phyloP scores from a whole-genome alignment of 352 stramenopile genomes.

The Globisporangium cystogenes region DNA sequence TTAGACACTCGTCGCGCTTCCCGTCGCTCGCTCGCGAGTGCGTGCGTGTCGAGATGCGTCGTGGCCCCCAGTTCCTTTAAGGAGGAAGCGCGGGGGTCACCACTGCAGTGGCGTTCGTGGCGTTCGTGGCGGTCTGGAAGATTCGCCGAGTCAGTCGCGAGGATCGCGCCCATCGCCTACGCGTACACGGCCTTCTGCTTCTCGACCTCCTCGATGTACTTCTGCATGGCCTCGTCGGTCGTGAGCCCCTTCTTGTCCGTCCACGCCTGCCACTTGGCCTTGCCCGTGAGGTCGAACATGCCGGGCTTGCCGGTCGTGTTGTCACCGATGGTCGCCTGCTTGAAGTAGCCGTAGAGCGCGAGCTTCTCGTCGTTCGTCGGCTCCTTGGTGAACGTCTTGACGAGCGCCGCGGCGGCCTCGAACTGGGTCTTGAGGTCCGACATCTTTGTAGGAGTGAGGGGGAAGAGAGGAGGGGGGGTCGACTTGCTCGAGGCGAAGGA shows the following conservation, averaged over 20 bases:
- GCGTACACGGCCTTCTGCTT: constrained; percentile 82
- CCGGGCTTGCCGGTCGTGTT: constrained; percentile 75
- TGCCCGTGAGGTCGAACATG: constrained; percentile 85
- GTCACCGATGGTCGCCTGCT: constrained; percentile 87
- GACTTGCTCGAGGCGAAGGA: constrained; percentile 13
- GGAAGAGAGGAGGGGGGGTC: not conserved
- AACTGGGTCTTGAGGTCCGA: constrained; percentile 82
- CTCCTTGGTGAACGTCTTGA: constrained; percentile 79
- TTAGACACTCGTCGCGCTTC: not conserved
- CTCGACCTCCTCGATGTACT: constrained; percentile 84
- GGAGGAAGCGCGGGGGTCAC: too few species aligned
- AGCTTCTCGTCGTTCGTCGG: constrained; percentile 89
- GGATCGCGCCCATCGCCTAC: too few species aligned
- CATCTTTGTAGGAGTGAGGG: constrained; percentile 27
- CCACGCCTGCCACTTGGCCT: constrained; percentile 90
- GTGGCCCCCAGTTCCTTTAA: too few species aligned
- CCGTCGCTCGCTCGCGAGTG: too few species aligned
- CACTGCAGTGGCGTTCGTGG: too few species aligned
- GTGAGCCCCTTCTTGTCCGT: constrained; percentile 79
- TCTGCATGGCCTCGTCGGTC: constrained; percentile 81
- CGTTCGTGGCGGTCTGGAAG: too few species aligned
- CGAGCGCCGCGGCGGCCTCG: constrained; percentile 71
- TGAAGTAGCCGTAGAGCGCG: constrained; percentile 86
- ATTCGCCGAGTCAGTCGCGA: too few species aligned
- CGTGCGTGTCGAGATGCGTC: not conserved